A percentile compares a stretch with the other conserved stretches of the same genome.
phyloP scores from a whole-genome alignment of 148 eudicot species.

The Selenicereus undatus region DNA sequence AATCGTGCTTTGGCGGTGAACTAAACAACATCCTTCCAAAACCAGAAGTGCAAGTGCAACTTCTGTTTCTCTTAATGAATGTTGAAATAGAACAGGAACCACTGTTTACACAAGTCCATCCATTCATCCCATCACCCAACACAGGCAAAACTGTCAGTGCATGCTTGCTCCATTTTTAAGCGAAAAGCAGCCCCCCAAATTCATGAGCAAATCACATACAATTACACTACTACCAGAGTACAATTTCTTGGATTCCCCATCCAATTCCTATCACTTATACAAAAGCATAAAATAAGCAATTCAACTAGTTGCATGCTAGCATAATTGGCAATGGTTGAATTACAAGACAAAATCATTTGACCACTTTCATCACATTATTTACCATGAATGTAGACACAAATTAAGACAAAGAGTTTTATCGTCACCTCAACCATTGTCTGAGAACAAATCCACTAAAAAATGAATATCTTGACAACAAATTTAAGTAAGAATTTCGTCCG shows the following conservation, averaged over 20 bases:
- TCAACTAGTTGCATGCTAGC: not conserved
- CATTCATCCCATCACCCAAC: not conserved
- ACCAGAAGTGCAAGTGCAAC: conserved; percentile 92
- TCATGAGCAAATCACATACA: too few relatives aligned
- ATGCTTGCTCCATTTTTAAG: not conserved
- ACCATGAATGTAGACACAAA: not conserved
- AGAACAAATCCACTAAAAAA: too few relatives aligned
- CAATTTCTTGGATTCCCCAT: too few relatives aligned
- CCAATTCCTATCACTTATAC: not conserved
- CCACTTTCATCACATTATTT: not conserved
- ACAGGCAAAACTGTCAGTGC: not conserved
- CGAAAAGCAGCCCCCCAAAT: not conserved
- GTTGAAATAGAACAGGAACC: conserved; percentile 85
- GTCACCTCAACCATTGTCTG: too few relatives aligned
- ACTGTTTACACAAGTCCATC: conserved; percentile 39
- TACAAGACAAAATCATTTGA: not conserved
- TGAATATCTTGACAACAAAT: not conserved
- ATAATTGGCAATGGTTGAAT: not conserved
- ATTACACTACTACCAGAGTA: too few relatives aligned
- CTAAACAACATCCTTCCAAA: conserved; percentile 93
- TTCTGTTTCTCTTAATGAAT: conserved; percentile 74
- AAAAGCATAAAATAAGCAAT: not conserved
- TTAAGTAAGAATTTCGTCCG: not conserved
- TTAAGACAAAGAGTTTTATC: not conserved
- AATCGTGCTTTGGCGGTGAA: conserved; percentile 68